A percentile compares a stretch with the other conserved stretches of the same genome.
Evolutionary conservation across 2,329 filamentous ascomycete genomes (phyloP).

Genomic region (Pseudocercospora cruenta): DNA sequence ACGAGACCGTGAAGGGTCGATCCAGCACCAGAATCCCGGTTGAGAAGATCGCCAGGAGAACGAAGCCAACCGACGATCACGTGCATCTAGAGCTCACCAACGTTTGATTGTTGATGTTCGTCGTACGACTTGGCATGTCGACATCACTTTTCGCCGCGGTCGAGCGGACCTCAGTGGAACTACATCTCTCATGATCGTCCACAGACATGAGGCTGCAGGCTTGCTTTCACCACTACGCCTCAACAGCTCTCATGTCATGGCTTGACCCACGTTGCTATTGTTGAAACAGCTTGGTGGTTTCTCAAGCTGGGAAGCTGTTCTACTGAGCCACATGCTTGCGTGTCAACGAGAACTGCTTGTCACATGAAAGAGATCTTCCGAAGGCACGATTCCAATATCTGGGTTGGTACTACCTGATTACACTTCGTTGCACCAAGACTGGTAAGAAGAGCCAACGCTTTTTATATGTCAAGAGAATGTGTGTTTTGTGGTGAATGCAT

Average conservation of each 20-base stretch:
- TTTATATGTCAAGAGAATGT: neutral
- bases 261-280: no score
- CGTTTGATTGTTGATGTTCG: no score
- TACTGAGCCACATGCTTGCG: no score
- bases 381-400: neutral
- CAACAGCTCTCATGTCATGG: neutral
- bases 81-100: neutral
- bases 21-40: neutral
- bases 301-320: no score
- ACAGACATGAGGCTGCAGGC: no score
- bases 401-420: neutral
- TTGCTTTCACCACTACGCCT: no score
- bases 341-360: neutral
- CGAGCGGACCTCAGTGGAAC: neutral
- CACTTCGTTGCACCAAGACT: neutral
- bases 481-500: conserved; percentile 3
- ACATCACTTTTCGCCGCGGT: no score
- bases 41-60: neutral
- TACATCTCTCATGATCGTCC: neutral
- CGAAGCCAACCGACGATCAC: neutral
- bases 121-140: no score
- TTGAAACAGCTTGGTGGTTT: neutral
- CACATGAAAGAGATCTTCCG: neutral
- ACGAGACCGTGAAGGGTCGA: neutral
- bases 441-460: neutral